Percentiles rank a stretch among this genome's conserved stretches.
These are phyloP conservation scores for Sutorius eximius DNA, from an alignment of 1,284 basidiomycete species.

Conservation along the genomic window DNA sequence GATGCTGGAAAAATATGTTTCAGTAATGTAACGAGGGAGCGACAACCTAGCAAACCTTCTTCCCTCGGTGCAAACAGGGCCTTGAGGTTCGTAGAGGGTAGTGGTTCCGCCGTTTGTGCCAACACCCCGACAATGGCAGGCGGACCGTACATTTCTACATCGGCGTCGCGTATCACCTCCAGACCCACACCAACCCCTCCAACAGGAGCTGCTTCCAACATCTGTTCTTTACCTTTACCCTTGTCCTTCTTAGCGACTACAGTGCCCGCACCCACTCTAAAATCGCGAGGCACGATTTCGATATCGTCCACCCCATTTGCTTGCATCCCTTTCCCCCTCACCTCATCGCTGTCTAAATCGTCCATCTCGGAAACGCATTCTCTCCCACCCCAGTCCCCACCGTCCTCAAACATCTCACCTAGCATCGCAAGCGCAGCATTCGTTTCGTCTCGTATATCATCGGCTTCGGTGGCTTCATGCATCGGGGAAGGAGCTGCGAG, in stretches of 20 bases:
- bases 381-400: slow-evolving; percentile 49
- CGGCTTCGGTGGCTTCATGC: slow-evolving; percentile 12
- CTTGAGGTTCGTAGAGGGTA: slow-evolving; percentile 46
- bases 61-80: slow-evolving; percentile 69
- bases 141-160: slow-evolving; percentile 18
- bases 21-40: background rate
- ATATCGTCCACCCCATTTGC: slow-evolving; percentile 7
- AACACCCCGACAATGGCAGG: background rate
- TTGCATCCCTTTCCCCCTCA: background rate
- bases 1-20: slow-evolving; percentile 30
- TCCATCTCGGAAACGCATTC: slow-evolving; percentile 60
- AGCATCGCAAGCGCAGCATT: slow-evolving; percentile 49
- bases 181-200: background rate
- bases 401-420: slow-evolving; percentile 49
- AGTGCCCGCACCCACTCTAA: background rate
- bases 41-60: slow-evolving; percentile 48
- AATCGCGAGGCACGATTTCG: slow-evolving; percentile 15
- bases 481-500: background rate
- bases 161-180: background rate
- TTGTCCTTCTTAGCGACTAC: background rate
- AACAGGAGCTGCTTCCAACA: background rate
- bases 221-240: slow-evolving; percentile 1
- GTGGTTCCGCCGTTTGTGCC: background rate
- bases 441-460: slow-evolving; percentile 49
- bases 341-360: slow-evolving; percentile 31